Evolutionary conservation across 2,329 filamentous ascomycete genomes (phyloP), one percentile per base, ranked within the genome.

Genomic region (Arthrobotrys sinensis): DNA sequence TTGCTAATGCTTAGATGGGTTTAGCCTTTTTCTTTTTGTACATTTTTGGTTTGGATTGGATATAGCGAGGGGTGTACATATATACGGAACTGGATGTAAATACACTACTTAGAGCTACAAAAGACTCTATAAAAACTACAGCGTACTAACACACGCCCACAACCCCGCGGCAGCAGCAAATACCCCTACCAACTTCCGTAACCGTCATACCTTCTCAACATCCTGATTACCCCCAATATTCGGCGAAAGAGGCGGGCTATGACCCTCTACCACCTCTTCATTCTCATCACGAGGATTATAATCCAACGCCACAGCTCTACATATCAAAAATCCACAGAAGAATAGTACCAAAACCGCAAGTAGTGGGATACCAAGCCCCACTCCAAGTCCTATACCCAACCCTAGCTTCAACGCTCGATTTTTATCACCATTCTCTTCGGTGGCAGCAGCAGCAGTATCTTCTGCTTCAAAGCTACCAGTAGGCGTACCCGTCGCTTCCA

Each of bases 241-340:
- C 14, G 11, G 38, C 52, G 52, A 21, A 36, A 14, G n/a, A 2
- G n/a, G 12, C 34, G n/a, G 34, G 19, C n/a, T 57, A 21, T 6
- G 32, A 28, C 34, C 10, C 53, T 7, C 8, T 1, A 40, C 24
- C 4, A 55, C 14, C 32, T 1, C 14, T 8, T 14, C 8, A 21
- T 38, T n/a, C 32, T 16, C 53, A 38, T n/a, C 19, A 14, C 16
- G 11, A 57, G 55, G 55, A 28, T 43, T 60, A 43, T 43, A 60
- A 60, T 60, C 55, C 55, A 43, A 40, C 55, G 36, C 34, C 19
- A 28, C 55, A 60, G 55, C 36, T 11, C 36, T 60, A 60, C 53
- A 43, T 11, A 38, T 60, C 53, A 43, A 40, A 21, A 60, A 3
- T 16, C 53, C 53, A 24, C 53, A 40, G 16, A 36, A 40, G 16